These are phyloP conservation scores for Lichtheimia corymbifera DNA, from an alignment of 371 early-diverging fungal genomes.

Conservation along the genomic window DNA sequence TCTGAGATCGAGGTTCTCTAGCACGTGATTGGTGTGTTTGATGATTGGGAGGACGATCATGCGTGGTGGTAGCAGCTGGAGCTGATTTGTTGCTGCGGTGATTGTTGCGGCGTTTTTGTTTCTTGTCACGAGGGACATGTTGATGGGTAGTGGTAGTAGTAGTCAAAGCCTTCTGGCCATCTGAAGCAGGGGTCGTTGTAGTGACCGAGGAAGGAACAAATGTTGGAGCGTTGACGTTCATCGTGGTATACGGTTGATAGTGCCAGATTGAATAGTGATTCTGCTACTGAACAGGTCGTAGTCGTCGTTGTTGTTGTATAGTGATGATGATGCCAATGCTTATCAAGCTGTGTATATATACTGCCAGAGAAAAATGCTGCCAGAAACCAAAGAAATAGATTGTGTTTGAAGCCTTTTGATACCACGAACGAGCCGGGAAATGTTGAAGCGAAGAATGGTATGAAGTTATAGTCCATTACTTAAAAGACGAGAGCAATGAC, in stretches of 20 bases:
- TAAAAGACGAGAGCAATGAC: constrained; percentile 17
- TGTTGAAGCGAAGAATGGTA: constrained; percentile 7
- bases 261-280: constrained; percentile 4
- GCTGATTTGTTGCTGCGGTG: background rate
- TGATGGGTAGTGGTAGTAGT: background rate
- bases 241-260: background rate
- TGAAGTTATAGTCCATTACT: constrained; percentile 20
- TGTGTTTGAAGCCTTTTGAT: constrained; percentile 5
- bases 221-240: constrained; percentile 35
- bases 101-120: constrained; percentile 1
- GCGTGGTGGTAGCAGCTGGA: background rate
- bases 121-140: constrained; percentile 8
- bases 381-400: constrained; percentile 3
- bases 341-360: background rate
- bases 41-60: background rate
- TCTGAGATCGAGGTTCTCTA: background rate
- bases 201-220: constrained; percentile 24
- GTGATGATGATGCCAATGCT: constrained; percentile 9
- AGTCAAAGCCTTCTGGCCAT: constrained; percentile 9
- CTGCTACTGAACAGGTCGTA: background rate
- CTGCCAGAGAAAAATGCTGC: constrained; percentile 1
- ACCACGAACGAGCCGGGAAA: constrained; percentile 13
- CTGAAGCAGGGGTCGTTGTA: constrained; percentile 14
- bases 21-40: background rate
- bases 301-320: constrained; percentile 3